phyloP scores from a whole-genome alignment of 371 early-diverging fungal species.

The Haplosporangium sp. region DNA sequence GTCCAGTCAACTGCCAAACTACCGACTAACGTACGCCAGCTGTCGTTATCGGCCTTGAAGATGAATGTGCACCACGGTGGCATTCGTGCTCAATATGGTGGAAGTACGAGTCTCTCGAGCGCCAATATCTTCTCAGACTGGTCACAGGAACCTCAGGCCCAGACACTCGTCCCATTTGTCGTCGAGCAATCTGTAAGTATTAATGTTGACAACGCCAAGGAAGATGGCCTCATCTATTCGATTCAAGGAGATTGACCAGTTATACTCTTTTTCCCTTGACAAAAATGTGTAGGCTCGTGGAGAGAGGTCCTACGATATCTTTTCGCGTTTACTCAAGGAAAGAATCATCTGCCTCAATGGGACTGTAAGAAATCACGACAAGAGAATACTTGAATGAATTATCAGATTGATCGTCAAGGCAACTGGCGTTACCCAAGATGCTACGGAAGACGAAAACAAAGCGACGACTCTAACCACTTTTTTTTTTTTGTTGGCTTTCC shows the following conservation, averaged over 20 bases:
- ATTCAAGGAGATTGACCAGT: too few species aligned
- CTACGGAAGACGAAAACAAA: too few species aligned
- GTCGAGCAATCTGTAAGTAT: conserved; percentile 77
- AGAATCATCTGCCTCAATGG: conserved; percentile 96
- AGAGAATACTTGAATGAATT: too few species aligned
- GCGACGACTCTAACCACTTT: neutral
- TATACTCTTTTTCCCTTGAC: neutral
- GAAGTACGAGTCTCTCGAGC: neutral
- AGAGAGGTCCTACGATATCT: conserved; percentile 94
- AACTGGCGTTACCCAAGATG: too few species aligned
- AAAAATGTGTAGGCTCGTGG: conserved; percentile 68
- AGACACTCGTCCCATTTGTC: conserved; percentile 76
- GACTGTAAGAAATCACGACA: conserved; percentile 61
- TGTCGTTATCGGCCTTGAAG: conserved; percentile 15
- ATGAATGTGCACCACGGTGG: conserved; percentile 5
- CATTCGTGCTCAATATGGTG: conserved; percentile 13
- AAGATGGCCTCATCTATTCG: too few species aligned
- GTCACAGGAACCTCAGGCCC: conserved; percentile 49
- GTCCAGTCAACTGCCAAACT: conserved; percentile 8
- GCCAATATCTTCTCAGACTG: conserved; percentile 40
- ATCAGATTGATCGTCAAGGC: too few species aligned
- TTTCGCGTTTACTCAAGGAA: conserved; percentile 95
- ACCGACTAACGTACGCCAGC: conserved; percentile 16
- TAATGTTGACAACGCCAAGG: neutral
- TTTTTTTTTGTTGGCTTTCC: too few species aligned